Evolutionary conservation across 768 basidiomycete genomes (phyloP).

Genomic region (Boletus subcaerulescens): DNA sequence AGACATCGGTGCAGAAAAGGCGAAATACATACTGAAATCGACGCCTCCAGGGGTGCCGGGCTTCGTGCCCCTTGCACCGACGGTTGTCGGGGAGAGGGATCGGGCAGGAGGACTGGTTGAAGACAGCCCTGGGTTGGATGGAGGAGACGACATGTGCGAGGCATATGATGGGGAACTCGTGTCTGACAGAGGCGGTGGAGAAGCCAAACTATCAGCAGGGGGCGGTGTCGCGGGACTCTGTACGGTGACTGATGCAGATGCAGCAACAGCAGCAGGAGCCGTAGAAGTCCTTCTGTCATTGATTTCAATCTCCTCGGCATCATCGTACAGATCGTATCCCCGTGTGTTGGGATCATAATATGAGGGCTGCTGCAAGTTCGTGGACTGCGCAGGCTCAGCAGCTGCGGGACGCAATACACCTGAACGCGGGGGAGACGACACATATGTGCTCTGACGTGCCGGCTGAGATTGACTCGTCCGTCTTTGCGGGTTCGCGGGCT

Average conservation of each 20-base stretch:
- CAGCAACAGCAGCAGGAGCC: background rate
- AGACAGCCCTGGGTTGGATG: background rate
- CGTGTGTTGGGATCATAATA: conserved; percentile 37
- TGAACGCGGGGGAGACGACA: conserved; percentile 13
- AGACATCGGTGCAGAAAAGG: no score
- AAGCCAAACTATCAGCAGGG: background rate
- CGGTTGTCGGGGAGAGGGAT: conserved; percentile 9
- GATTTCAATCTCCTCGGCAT: conserved; percentile 16
- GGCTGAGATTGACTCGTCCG: conserved; percentile 6
- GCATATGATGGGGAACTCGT: conserved; percentile 5
- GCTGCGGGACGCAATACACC: background rate
- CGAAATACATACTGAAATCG: conserved; percentile 31
- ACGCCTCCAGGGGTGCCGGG: conserved; percentile 20
- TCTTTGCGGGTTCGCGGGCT: background rate
- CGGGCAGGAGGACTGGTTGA: background rate
- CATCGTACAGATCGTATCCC: conserved; percentile 28
- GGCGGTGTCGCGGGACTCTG: background rate
- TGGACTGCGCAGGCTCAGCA: background rate
- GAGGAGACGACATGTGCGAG: conserved; percentile 2
- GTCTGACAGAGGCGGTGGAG: background rate
- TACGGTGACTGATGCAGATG: background rate
- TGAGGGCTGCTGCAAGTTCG: conserved; percentile 20
- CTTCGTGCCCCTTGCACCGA: conserved; percentile 8
- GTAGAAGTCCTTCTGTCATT: background rate
- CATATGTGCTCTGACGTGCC: conserved; percentile 7